These are phyloP conservation scores for Lignosus rhinocerotis DNA, from an alignment of 1,284 basidiomycete species.

Conservation along the genomic window DNA sequence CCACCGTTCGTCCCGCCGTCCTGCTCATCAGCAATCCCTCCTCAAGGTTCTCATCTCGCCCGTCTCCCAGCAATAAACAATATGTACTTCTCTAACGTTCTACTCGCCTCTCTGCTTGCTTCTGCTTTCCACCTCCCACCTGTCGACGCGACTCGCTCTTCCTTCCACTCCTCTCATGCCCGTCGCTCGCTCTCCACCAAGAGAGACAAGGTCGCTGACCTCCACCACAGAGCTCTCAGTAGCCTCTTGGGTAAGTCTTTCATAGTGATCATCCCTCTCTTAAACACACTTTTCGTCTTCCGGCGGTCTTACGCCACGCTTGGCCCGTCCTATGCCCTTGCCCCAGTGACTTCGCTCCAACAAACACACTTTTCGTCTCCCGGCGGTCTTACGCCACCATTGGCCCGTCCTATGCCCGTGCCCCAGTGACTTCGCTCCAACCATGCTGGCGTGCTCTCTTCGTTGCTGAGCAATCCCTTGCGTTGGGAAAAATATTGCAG, in stretches of 20 bases:
- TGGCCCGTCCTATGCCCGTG: neutral
- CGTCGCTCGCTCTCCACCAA: slow-evolving; percentile 23
- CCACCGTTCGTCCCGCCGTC: slow-evolving; percentile 25
- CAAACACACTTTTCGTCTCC: neutral
- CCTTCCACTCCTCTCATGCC: slow-evolving; percentile 26
- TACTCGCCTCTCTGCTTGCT: slow-evolving; percentile 23
- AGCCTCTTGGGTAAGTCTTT: slow-evolving; percentile 15
- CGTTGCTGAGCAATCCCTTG: no score
- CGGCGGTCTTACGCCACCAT: neutral
- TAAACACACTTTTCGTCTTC: neutral
- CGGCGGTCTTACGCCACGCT: neutral
- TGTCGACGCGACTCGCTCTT: slow-evolving; percentile 26
- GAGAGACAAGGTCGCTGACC: slow-evolving; percentile 8
- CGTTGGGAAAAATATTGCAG: no score
- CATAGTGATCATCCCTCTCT: neutral
- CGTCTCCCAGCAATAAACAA: slow-evolving; percentile 6
- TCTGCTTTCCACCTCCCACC: slow-evolving; percentile 14
- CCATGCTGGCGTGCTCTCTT: no score
- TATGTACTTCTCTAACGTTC: slow-evolving; percentile 22
- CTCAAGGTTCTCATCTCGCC: neutral
- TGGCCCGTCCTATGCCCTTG: neutral
- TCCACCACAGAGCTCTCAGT: slow-evolving; percentile 15
- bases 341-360: neutral
- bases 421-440: neutral
- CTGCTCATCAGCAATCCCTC: slow-evolving; percentile 27